Conservation (phyloP, 129 eudicot genomes). For the Apium graveolens region DNA sequence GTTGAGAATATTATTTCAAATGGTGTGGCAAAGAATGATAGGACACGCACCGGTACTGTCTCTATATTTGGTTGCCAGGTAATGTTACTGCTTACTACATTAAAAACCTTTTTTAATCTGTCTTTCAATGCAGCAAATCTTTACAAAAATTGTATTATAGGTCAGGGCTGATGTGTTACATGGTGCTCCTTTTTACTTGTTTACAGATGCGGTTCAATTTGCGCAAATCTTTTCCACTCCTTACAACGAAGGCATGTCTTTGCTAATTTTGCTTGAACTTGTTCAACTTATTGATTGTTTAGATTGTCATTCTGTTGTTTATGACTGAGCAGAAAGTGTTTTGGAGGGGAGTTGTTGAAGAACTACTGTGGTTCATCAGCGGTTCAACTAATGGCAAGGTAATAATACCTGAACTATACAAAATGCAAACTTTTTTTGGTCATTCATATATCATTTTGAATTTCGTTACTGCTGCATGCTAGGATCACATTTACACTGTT, state of each 20-base stretch:
- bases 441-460: background rate
- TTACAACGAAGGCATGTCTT: conserved; percentile 53
- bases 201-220: conserved; percentile 57
- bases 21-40: conserved; percentile 47
- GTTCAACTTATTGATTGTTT: background rate
- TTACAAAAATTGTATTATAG: background rate
- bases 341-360: conserved; percentile 76
- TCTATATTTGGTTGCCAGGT: conserved; percentile 79
- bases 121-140: background rate
- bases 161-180: background rate
- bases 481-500: background rate
- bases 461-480: background rate
- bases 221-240: conserved; percentile 53
- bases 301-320: background rate
- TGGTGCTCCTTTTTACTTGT: background rate
- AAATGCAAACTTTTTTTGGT: background rate
- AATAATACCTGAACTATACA: background rate
- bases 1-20: conserved; percentile 46
- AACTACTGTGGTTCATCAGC: conserved; percentile 72
- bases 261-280: background rate
- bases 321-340: conserved; percentile 36
- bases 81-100: background rate
- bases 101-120: background rate
- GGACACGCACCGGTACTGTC: conserved; percentile 66
- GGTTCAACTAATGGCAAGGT: conserved; percentile 79